Evolutionary conservation across 2,329 filamentous ascomycete species (phyloP).

Genomic region (Colletotrichum costaricense): DNA sequence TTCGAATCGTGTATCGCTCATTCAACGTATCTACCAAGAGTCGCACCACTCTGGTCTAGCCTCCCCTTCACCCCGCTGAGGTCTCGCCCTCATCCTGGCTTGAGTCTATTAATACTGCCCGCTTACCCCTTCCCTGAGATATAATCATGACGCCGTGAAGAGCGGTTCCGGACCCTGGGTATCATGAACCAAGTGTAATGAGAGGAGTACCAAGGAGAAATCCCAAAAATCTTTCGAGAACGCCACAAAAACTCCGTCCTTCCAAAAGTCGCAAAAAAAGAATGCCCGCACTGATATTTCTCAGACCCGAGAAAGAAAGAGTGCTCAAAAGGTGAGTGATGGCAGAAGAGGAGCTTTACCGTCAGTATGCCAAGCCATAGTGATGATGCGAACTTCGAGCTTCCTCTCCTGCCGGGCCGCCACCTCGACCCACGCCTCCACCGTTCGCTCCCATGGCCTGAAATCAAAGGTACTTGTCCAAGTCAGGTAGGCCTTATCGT

Average conservation of each 20-base stretch:
- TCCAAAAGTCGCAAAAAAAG: background rate
- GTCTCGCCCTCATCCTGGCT: background rate
- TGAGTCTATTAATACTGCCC: background rate
- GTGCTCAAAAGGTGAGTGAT: conserved; percentile 24
- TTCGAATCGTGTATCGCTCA: background rate
- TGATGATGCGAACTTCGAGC: conserved; percentile 5
- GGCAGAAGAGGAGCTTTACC: conserved; percentile 31
- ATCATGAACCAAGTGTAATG: conserved; percentile 6
- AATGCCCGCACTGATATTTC: too few species aligned
- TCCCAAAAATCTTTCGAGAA: background rate
- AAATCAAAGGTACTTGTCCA: conserved; percentile 40
- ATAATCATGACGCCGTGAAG: background rate
- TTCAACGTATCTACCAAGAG: background rate
- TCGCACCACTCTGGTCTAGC: background rate
- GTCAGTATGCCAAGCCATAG: conserved; percentile 19
- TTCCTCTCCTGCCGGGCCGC: conserved; percentile 30
- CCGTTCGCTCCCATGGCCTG: conserved; percentile 37
- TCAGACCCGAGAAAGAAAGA: background rate
- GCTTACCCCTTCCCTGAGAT: background rate
- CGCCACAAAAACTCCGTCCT: background rate
- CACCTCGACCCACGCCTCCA: conserved; percentile 39
- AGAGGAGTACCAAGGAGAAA: background rate
- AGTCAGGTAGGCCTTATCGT: conserved; percentile 18
- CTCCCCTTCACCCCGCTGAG: background rate
- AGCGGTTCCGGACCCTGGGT: conserved; percentile 7